These are phyloP conservation scores for Canavalia gladiata DNA, from an alignment of 306 rosid genomes.

Conservation along the genomic window DNA sequence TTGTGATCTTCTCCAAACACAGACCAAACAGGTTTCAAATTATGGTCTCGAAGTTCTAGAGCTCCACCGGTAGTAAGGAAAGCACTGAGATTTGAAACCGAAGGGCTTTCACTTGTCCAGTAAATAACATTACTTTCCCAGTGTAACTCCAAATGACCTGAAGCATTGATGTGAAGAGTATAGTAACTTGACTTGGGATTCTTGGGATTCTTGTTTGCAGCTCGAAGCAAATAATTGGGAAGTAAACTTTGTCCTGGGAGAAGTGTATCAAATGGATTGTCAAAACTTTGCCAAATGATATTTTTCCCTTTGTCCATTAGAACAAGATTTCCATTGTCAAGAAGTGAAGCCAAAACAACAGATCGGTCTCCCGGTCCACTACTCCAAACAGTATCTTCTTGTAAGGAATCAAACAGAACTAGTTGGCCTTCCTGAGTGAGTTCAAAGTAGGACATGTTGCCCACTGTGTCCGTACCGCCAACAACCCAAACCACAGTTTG, in stretches of 20 bases:
- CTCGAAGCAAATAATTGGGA: slow-evolving; percentile 54
- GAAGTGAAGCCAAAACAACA: slow-evolving; percentile 65
- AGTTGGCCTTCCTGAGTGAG: slow-evolving; percentile 63
- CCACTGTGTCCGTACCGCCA: slow-evolving; percentile 60
- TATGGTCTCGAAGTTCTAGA: slow-evolving; percentile 58
- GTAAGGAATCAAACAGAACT: slow-evolving; percentile 62
- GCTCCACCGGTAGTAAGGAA: slow-evolving; percentile 63
- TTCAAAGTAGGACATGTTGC: slow-evolving; percentile 64
- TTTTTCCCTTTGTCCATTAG: slow-evolving; percentile 55
- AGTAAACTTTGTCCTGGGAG: slow-evolving; percentile 76
- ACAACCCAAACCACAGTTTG: slow-evolving; percentile 70
- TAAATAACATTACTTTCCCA: slow-evolving; percentile 72
- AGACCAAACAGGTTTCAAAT: slow-evolving; percentile 66
- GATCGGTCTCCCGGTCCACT: slow-evolving; percentile 53
- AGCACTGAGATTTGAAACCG: slow-evolving; percentile 62
- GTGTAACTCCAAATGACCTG: slow-evolving; percentile 68
- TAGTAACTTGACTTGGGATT: slow-evolving; percentile 66
- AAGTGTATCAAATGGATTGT: slow-evolving; percentile 68
- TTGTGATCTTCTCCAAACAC: slow-evolving; percentile 73
- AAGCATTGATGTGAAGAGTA: slow-evolving; percentile 66
- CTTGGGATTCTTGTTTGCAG: slow-evolving; percentile 60
- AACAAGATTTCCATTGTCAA: slow-evolving; percentile 72
- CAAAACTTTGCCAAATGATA: slow-evolving; percentile 72
- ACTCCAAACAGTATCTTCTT: slow-evolving; percentile 55
- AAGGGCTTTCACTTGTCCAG: slow-evolving; percentile 65